phyloP scores from a whole-genome alignment of 2,329 filamentous ascomycete genomes.

The Calonectria leucothoes region DNA sequence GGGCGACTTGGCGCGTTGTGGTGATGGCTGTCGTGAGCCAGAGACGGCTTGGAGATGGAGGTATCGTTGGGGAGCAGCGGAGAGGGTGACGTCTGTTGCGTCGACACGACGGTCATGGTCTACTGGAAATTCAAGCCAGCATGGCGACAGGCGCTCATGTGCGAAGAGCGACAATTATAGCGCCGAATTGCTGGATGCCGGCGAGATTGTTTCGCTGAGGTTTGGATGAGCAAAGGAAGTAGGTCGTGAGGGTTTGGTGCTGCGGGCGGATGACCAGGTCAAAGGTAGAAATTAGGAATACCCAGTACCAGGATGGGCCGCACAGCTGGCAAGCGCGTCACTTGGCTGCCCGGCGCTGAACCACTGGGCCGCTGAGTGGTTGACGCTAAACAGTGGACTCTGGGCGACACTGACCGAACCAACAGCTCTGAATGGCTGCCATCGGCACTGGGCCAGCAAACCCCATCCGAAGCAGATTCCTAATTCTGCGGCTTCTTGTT shows the following conservation, averaged over 20 bases:
- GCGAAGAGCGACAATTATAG: constrained; percentile 18
- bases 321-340: constrained; percentile 18
- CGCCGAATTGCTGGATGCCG: constrained; percentile 17
- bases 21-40: constrained; percentile 34
- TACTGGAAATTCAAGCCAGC: constrained; percentile 37
- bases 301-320: constrained; percentile 22
- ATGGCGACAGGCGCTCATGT: constrained; percentile 34
- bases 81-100: constrained; percentile 43
- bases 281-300: constrained; percentile 42
- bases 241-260: constrained; percentile 21
- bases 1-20: constrained; percentile 37
- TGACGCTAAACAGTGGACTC: not conserved
- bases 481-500: constrained; percentile 6
- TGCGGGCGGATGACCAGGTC: constrained; percentile 40
- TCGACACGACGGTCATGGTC: constrained; percentile 41
- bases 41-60: constrained; percentile 37
- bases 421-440: not conserved
- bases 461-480: constrained; percentile 5
- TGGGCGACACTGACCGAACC: not conserved
- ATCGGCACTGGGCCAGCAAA: not conserved
- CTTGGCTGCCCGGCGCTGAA: constrained; percentile 9
- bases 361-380: not conserved
- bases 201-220: not conserved
- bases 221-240: constrained; percentile 8
- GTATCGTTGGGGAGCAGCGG: constrained; percentile 37